Base-by-base conservation (phyloP, 2,329 filamentous ascomycete genomes). In the Akanthomyces uredinophilus region DNA sequence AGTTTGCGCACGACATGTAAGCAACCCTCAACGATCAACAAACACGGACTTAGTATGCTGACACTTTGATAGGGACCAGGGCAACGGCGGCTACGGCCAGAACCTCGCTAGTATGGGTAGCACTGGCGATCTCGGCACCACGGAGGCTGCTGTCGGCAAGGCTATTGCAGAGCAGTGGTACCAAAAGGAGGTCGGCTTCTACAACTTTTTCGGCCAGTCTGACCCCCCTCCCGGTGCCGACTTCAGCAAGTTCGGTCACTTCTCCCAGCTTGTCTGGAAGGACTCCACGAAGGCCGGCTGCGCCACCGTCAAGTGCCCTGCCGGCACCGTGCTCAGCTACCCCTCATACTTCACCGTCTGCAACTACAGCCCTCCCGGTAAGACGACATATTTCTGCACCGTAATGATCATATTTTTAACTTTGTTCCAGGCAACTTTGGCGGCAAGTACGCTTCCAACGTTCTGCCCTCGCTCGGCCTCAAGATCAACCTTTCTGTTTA, bases 111-210 rank as follows among this genome's bases (percentile, higher is more conserved):
- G 88, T 67, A 81, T 74, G 72, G 82, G 77, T 53, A 75, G 74
- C 54, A 74, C 75, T 32, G 75, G 69, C 43, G 68, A 78, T 52
- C 73, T 78, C 27, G 66, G 69, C 50, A 65, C 62, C 54, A 68
- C 70, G 27, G 64, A 61, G n/a, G 66, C 74, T 64, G 83, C 87
- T 52, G 80, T 91, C 65, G 85, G 86, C 60, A 80, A 83, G 66
- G 86, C 89, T 67, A 87, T 94, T 72, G 91, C 87, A 70, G 84
- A 94, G 73, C 81, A 88, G 77, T 97, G 95, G 91, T 97, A 97
- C 84, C 91, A 95, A 74, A 91, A 96, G 75, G 92, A 96, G 76
- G 79, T 89, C 69, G 72, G 72, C 65, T 77, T 77, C 69, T 87
- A 82, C 75, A 74, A 77, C 59, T 80, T 76, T 72, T 95, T 89